Conservation (phyloP, 257 asterid genomes). For the Przewalskia tangutica region DNA sequence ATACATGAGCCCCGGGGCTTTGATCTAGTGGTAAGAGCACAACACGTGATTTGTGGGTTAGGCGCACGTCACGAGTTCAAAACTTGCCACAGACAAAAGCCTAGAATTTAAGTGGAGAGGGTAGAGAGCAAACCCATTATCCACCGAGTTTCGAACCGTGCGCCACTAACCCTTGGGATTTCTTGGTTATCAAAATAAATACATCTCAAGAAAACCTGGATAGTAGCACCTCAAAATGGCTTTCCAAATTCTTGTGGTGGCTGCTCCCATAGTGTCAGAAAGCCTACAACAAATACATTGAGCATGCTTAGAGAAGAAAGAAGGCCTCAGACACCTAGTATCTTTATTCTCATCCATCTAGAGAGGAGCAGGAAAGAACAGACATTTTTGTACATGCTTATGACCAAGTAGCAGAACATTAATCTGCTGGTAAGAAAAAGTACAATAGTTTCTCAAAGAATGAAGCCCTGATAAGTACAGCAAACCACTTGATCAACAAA, state of each 20-base stretch:
- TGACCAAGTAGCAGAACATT: not conserved
- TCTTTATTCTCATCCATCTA: not conserved
- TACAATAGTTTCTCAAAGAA: not conserved
- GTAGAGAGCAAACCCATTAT: not conserved
- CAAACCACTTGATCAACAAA: constrained; percentile 3
- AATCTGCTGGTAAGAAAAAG: not conserved
- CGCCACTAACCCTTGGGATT: not conserved
- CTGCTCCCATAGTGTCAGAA: constrained; percentile 47
- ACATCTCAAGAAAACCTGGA: not conserved
- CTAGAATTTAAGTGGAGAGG: not conserved
- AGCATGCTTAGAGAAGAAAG: constrained; percentile 6
- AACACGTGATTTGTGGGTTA: not conserved
- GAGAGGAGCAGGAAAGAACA: not conserved
- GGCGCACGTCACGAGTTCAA: not conserved
- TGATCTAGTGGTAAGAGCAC: not conserved
- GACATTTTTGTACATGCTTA: not conserved
- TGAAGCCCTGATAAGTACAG: not conserved
- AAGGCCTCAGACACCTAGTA: not conserved
- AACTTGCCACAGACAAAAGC: not conserved
- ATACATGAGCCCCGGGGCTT: not conserved
- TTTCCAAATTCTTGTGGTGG: constrained; percentile 43
- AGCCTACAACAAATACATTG: constrained; percentile 22
- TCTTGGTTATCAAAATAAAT: not conserved
- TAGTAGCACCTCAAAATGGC: constrained; percentile 30
- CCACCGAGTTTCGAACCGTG: not conserved